Percentiles rank a stretch among this genome's conserved stretches.
phyloP scores from a whole-genome alignment of 208 protist species.

The Trypanosoma boissoni region DNA sequence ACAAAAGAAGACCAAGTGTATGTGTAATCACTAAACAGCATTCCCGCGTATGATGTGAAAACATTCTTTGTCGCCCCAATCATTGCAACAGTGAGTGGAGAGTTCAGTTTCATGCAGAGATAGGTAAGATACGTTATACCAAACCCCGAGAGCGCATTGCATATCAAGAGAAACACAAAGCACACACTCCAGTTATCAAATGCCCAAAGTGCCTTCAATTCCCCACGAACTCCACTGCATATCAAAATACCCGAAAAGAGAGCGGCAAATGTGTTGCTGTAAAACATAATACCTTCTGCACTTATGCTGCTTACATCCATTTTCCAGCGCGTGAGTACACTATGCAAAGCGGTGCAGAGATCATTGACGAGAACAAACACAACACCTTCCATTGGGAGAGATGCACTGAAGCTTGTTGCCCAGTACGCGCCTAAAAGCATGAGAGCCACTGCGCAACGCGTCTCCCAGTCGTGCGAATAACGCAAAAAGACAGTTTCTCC shows the following conservation, averaged over 20 bases:
- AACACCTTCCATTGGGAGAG: slow-evolving; percentile 8
- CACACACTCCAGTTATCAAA: slow-evolving; percentile 18
- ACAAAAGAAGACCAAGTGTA: slow-evolving; percentile 30
- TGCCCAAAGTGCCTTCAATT: slow-evolving; percentile 1
- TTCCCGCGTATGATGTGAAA: slow-evolving; percentile 44
- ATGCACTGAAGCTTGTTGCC: slow-evolving; percentile 15
- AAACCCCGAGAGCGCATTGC: slow-evolving; percentile 36
- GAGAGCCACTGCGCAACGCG: slow-evolving; percentile 13
- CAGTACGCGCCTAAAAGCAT: slow-evolving; percentile 30
- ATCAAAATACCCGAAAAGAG: slow-evolving; percentile 8
- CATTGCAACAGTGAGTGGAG: slow-evolving; percentile 70
- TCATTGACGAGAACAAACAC: slow-evolving; percentile 33
- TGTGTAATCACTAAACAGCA: slow-evolving; percentile 50
- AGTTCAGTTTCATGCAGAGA: slow-evolving; percentile 78
- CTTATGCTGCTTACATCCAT: slow-evolving; percentile 20
- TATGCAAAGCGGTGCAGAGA: slow-evolving; percentile 28
- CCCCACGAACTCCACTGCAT: not conserved
- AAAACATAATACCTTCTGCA: slow-evolving; percentile 37
- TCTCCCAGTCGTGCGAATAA: slow-evolving; percentile 1
- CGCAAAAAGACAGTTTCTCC: slow-evolving; percentile 21
- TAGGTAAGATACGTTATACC: slow-evolving; percentile 70
- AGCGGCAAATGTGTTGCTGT: slow-evolving; percentile 25
- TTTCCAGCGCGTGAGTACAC: slow-evolving; percentile 25
- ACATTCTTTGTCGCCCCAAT: slow-evolving; percentile 66
- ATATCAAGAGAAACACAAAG: slow-evolving; percentile 6